A percentile compares a stretch with the other conserved stretches of the same genome.
Conservation (phyloP, 176 grass and related monocot species). For the Phoenix roebelenii region DNA sequence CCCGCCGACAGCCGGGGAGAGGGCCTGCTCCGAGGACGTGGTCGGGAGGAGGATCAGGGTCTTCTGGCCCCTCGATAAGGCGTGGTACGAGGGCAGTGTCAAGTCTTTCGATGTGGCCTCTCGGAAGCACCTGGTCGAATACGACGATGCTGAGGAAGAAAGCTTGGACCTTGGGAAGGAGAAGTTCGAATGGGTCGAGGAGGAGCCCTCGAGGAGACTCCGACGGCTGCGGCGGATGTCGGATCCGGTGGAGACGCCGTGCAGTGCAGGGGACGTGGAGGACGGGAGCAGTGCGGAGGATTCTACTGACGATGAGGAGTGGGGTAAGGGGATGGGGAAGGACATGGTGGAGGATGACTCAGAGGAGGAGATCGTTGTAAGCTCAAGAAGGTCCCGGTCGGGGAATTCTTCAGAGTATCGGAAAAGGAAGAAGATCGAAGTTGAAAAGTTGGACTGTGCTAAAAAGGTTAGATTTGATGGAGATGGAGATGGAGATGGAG, state of each 20-base stretch:
- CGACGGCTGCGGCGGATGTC: slow-evolving; percentile 65
- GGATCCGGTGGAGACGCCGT: slow-evolving; percentile 8
- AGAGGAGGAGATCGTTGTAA: slow-evolving; percentile 34
- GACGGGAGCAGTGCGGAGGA: slow-evolving; percentile 25
- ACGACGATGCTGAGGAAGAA: slow-evolving; percentile 77
- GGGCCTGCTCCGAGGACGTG: slow-evolving; percentile 23
- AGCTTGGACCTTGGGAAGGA: slow-evolving; percentile 55
- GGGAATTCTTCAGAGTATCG: slow-evolving; percentile 23
- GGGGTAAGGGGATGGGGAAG: slow-evolving; percentile 31
- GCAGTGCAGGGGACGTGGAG: slow-evolving; percentile 13
- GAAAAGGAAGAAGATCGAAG: slow-evolving; percentile 71
- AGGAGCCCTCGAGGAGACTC: slow-evolving; percentile 44
- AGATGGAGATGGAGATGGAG: background rate
- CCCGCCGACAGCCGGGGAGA: slow-evolving; percentile 21
- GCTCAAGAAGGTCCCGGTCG: slow-evolving; percentile 26
- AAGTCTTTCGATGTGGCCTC: slow-evolving; percentile 41
- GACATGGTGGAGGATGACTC: slow-evolving; percentile 36
- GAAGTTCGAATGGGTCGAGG: slow-evolving; percentile 55
- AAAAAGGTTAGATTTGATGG: slow-evolving; percentile 69
- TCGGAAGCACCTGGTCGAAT: slow-evolving; percentile 44
- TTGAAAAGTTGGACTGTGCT: slow-evolving; percentile 42
- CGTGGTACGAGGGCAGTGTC: slow-evolving; percentile 61
- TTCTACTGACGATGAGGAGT: slow-evolving; percentile 70
- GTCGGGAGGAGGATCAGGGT: slow-evolving; percentile 65
- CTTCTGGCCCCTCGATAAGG: slow-evolving; percentile 76